These are phyloP conservation scores for Pyracantha coccinea DNA, from an alignment of 331 rosid species.

Conservation along the genomic window DNA sequence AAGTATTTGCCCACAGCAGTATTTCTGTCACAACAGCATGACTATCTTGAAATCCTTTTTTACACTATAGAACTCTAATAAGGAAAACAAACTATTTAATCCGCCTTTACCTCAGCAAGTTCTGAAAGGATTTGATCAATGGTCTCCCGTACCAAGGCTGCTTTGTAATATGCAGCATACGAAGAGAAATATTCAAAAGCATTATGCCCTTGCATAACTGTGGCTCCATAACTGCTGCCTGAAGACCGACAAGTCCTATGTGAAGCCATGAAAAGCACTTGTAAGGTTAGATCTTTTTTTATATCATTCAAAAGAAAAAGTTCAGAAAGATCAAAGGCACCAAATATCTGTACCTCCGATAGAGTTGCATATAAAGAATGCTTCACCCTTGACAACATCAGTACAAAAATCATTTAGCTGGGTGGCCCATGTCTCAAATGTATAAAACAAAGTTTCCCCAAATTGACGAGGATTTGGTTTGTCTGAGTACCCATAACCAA, in stretches of 20 bases:
- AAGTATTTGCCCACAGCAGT: conserved; percentile 68
- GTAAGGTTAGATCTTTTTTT: not conserved
- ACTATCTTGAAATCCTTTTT: not conserved
- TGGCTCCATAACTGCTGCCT: conserved; percentile 77
- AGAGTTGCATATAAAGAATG: conserved; percentile 90
- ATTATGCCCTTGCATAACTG: conserved; percentile 64
- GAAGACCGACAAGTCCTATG: conserved; percentile 95
- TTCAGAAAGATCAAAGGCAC: not conserved
- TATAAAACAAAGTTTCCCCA: conserved; percentile 52
- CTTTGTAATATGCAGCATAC: conserved; percentile 90
- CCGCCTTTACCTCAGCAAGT: conserved; percentile 62
- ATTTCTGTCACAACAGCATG: conserved; percentile 48
- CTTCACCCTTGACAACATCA: conserved; percentile 63
- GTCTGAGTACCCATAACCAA: conserved; percentile 97
- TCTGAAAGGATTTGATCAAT: conserved; percentile 77
- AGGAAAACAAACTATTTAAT: conserved; percentile 9
- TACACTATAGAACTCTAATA: conserved; percentile 1
- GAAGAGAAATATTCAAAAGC: conserved; percentile 78
- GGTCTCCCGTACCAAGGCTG: conserved; percentile 94
- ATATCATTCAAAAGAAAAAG: not conserved
- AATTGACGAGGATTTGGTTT: conserved; percentile 80
- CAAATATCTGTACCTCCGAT: conserved; percentile 65
- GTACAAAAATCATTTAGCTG: conserved; percentile 73
- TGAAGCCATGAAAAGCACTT: conserved; percentile 3
- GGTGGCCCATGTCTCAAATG: conserved; percentile 89